Conservation (phyloP, 208 protist genomes). For the Phytomonas sp. region DNA sequence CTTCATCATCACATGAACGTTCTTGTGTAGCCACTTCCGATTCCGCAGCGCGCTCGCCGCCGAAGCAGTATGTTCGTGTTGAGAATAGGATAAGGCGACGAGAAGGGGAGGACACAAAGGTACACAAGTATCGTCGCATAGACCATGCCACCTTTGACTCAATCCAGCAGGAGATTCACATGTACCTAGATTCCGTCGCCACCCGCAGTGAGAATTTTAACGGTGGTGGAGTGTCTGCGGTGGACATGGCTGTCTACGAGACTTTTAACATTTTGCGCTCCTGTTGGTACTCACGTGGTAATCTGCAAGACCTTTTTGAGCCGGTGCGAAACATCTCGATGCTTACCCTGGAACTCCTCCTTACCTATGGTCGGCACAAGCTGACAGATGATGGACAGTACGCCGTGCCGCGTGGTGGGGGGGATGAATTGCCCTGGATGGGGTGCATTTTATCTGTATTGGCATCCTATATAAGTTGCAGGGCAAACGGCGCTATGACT, state of each 20-base stretch:
- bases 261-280: slow-evolving; percentile 31
- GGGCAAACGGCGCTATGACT: not conserved
- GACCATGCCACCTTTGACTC: slow-evolving; percentile 20
- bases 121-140: slow-evolving; percentile 19
- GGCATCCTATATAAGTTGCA: not conserved
- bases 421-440: slow-evolving; percentile 49
- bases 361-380: slow-evolving; percentile 40
- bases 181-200: slow-evolving; percentile 28
- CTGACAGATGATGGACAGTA: slow-evolving; percentile 33
- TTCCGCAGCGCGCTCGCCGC: not conserved
- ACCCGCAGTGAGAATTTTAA: slow-evolving; percentile 1
- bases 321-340: slow-evolving; percentile 31
- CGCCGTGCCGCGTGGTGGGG: slow-evolving; percentile 37
- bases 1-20: not conserved
- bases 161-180: slow-evolving; percentile 27
- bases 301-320: slow-evolving; percentile 57
- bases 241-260: slow-evolving; percentile 38
- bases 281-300: slow-evolving; percentile 47
- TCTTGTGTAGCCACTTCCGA: not conserved
- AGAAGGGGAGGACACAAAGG: not conserved
- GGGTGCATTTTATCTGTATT: slow-evolving; percentile 24
- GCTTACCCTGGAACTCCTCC: slow-evolving; percentile 39
- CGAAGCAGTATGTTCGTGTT: not conserved
- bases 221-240: not conserved
- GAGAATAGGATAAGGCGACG: not conserved